phyloP scores from a whole-genome alignment of 148 eudicot species.

The Rheum nobile region DNA sequence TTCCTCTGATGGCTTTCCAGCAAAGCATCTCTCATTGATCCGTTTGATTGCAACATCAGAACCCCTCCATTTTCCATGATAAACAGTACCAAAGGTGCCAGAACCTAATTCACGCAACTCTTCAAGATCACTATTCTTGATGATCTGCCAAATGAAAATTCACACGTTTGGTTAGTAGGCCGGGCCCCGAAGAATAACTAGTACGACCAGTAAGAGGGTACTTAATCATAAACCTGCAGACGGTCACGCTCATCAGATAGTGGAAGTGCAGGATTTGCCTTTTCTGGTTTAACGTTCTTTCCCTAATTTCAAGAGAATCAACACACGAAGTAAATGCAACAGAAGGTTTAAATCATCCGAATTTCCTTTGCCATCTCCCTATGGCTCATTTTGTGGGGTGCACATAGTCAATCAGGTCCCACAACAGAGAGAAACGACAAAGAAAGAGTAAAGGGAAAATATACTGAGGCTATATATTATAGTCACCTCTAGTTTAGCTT shows the following conservation, averaged over 20 bases:
- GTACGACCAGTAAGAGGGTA: not conserved
- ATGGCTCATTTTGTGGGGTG: not conserved
- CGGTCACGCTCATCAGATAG: conserved; percentile 61
- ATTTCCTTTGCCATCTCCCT: not conserved
- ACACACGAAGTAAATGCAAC: not conserved
- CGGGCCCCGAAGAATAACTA: not conserved
- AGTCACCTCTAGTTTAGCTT: conserved; percentile 47
- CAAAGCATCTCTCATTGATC: conserved; percentile 81
- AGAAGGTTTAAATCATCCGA: not conserved
- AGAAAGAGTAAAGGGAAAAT: not conserved
- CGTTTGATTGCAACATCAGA: conserved; percentile 95
- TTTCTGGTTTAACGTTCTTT: conserved; percentile 48
- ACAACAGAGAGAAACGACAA: not conserved
- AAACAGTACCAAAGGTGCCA: conserved; percentile 94
- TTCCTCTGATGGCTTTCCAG: conserved; percentile 84
- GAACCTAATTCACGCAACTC: conserved; percentile 90
- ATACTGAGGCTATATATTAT: conserved; percentile 17
- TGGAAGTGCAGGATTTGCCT: conserved; percentile 54
- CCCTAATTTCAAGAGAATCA: conserved; percentile 32
- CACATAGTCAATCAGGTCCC: not conserved
- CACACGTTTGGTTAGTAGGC: not conserved
- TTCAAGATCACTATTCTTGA: conserved; percentile 83
- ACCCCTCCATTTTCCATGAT: conserved; percentile 98
- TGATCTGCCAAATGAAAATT: conserved; percentile 32
- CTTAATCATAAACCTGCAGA: conserved; percentile 54